Conservation (phyloP, 2,329 filamentous ascomycete species). For the Sclerotinia sclerotiorum region DNA sequence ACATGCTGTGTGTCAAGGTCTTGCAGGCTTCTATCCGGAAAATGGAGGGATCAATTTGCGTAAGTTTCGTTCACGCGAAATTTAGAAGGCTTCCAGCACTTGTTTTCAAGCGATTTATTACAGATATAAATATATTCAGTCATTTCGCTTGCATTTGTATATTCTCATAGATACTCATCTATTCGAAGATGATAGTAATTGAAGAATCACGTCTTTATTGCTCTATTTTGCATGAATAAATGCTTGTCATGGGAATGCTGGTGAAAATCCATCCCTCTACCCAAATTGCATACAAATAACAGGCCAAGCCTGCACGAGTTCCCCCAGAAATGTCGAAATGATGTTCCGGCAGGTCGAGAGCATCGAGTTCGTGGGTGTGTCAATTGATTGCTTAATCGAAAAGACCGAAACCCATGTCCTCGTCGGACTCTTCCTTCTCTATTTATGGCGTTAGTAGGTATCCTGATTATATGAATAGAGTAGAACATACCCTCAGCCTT, state of each 20-base stretch:
- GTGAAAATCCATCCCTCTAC: constrained; percentile 28
- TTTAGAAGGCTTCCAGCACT: neutral
- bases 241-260: constrained; percentile 31
- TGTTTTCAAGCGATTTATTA: neutral
- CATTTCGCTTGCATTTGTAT: neutral
- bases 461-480: constrained; percentile 34
- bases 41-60: neutral
- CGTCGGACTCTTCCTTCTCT: constrained; percentile 70
- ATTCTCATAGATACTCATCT: neutral
- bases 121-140: neutral
- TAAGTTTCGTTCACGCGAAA: too few species aligned
- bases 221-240: constrained; percentile 36
- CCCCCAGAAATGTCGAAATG: constrained; percentile 34
- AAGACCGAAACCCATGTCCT: constrained; percentile 76
- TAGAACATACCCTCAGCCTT: constrained; percentile 76
- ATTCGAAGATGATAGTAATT: constrained; percentile 18
- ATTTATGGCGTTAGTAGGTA: constrained; percentile 36
- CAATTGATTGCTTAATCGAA: constrained; percentile 61
- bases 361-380: constrained; percentile 29
- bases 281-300: constrained; percentile 36
- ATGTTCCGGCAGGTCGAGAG: constrained; percentile 33
- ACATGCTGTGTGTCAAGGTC: neutral
- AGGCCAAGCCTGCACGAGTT: constrained; percentile 38
- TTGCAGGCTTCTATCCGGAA: neutral
- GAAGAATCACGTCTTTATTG: constrained; percentile 41